Evolutionary conservation across 2,329 filamentous ascomycete species (phyloP), one percentile per base, ranked within the genome.

Genomic region (Boeremia lycopersici): DNA sequence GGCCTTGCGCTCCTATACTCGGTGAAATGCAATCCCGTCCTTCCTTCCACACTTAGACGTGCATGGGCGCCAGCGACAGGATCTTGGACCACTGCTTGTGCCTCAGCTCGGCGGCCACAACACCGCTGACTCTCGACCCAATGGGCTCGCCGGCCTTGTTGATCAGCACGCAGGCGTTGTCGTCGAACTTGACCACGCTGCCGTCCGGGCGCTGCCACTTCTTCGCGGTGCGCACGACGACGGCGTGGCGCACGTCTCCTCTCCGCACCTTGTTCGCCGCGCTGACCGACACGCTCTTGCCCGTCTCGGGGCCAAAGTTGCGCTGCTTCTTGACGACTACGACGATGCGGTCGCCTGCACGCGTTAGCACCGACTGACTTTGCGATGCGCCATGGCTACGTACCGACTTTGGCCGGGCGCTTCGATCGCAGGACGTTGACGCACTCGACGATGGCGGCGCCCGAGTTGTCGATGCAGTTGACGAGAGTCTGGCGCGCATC

Each of bases 401-500:
- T 84, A 96, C 93, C 95, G 72, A 99, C 93, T 72, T 88, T 89
- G 56, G 93, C 95, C 70, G 88, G 86, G 65, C 87, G 82, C 81
- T 97, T 96, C 81, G 93, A 95, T 72, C 91, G 91, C 70, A 99
- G 82, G 60, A 98, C 89, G 75, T 93, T 89, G 75, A 89, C 90
- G 80, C 95, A 99, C 81, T 99, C 95, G 79, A 98, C 95, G 65
- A 99, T 84, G 69, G 95, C 93, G 67, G 95, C 95, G 75, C 95
- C 95, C 63, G 95, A 98, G 83, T 97, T 99, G 88, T 99, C 95
- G 86, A 99, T 98, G 88, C 95, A 98, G 80, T 95, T 97, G 70
- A 99, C 86, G 86, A 99, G 91, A 75, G 93, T 90, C 95, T 81
- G 77, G 62, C 79, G 39, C 61, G 64, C 91, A 96, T 98, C 60